A percentile compares a stretch with the other conserved stretches of the same genome.
These are phyloP conservation scores for Curvularia spicifera DNA, from an alignment of 2,329 filamentous ascomycete species.

Conservation along the genomic window DNA sequence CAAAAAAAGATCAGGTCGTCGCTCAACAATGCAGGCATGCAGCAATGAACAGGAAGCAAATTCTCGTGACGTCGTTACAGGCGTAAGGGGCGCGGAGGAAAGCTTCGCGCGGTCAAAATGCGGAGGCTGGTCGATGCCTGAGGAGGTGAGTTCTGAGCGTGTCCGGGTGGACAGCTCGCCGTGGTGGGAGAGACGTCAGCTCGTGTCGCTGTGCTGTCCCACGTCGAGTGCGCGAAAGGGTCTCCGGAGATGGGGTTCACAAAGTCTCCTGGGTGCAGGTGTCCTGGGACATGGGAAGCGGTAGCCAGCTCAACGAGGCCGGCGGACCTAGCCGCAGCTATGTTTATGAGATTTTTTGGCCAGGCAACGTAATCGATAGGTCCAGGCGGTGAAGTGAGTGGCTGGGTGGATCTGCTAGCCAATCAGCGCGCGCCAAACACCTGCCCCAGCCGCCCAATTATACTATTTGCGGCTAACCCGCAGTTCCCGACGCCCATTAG, in stretches of 20 bases:
- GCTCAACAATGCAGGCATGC: slow-evolving; percentile 17
- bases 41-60: slow-evolving; percentile 19
- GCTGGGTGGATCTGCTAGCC: slow-evolving; percentile 12
- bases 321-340: slow-evolving; percentile 22
- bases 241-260: slow-evolving; percentile 10
- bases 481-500: slow-evolving; percentile 13
- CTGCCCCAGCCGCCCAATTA: slow-evolving; percentile 24
- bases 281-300: slow-evolving; percentile 27
- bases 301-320: slow-evolving; percentile 33
- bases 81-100: slow-evolving; percentile 25
- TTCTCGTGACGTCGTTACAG: slow-evolving; percentile 44
- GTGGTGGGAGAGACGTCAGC: slow-evolving; percentile 30
- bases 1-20: slow-evolving; percentile 13
- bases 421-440: slow-evolving; percentile 23
- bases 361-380: slow-evolving; percentile 36
- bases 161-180: slow-evolving; percentile 44
- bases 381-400: slow-evolving; percentile 27
- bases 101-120: slow-evolving; percentile 27
- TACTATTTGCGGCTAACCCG: slow-evolving; percentile 9
- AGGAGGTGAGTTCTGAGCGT: slow-evolving; percentile 34
- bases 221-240: slow-evolving; percentile 15
- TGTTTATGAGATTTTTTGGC: slow-evolving; percentile 32
- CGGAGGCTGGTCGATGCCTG: slow-evolving; percentile 27
- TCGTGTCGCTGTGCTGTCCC: slow-evolving; percentile 30
- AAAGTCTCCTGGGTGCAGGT: slow-evolving; percentile 16